Percentiles rank a stretch among this genome's conserved stretches.
Evolutionary conservation across 306 rosid genomes (phyloP).

Genomic region (Parietaria judaica): DNA sequence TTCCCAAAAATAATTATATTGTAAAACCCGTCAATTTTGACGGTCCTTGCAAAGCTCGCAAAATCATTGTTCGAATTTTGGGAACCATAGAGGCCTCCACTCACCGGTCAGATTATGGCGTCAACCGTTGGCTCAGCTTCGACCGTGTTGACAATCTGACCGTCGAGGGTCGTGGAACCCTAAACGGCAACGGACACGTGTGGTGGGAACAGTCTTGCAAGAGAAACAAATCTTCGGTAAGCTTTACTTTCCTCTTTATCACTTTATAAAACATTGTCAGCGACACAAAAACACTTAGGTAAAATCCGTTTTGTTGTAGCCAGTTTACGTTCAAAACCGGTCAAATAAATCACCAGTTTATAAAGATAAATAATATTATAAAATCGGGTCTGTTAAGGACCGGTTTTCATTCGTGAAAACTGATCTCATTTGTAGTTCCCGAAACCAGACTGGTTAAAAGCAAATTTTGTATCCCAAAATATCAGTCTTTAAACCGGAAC

Average conservation of each 20-base stretch:
- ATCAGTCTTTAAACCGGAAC: too few species aligned
- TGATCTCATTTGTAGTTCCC: too few species aligned
- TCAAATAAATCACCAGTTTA: too few species aligned
- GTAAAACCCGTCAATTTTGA: conserved; percentile 52
- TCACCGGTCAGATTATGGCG: conserved; percentile 41
- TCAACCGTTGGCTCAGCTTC: conserved; percentile 48
- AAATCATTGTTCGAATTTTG: conserved; percentile 33
- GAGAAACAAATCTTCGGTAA: conserved; percentile 36
- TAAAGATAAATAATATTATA: too few species aligned
- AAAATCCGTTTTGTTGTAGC: too few species aligned
- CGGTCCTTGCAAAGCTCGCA: conserved; percentile 69
- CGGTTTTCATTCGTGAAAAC: too few species aligned
- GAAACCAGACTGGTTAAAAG: too few species aligned
- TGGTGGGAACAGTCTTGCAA: conserved; percentile 89
- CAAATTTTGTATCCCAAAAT: too few species aligned
- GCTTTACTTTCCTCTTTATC: background rate
- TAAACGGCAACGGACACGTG: conserved; percentile 62
- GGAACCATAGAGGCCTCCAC: conserved; percentile 61
- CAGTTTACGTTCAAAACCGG: too few species aligned
- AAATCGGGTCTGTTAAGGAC: too few species aligned
- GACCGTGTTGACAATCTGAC: conserved; percentile 24
- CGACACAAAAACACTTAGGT: too few species aligned
- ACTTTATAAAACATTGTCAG: background rate
- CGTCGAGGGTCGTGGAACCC: conserved; percentile 60
- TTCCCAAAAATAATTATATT: conserved; percentile 40